phyloP scores from a whole-genome alignment of 169 alveolate species.

The Babesia bovis region DNA sequence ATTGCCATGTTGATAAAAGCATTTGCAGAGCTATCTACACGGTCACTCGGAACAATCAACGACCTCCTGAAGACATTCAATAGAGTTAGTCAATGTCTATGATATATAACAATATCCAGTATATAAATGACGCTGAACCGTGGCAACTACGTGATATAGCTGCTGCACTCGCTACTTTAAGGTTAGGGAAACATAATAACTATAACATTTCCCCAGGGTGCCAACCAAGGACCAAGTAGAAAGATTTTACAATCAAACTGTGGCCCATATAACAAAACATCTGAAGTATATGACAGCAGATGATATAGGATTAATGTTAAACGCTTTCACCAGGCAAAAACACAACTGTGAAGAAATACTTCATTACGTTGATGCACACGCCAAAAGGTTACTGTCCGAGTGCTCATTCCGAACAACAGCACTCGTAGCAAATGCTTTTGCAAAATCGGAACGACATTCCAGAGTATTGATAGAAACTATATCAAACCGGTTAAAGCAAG shows the following conservation, averaged over 20 bases:
- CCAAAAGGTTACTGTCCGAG: constrained; percentile 8
- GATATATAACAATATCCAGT: not conserved
- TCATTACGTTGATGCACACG: constrained; percentile 41
- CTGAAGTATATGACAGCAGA: constrained; percentile 24
- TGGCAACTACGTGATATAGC: constrained; percentile 59
- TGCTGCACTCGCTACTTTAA: constrained; percentile 51
- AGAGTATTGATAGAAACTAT: constrained; percentile 12
- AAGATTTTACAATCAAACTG: constrained; percentile 25
- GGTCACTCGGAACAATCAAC: constrained; percentile 41
- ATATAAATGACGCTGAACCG: constrained; percentile 28
- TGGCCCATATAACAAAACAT: constrained; percentile 35
- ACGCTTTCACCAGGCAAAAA: constrained; percentile 26
- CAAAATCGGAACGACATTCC: constrained; percentile 24
- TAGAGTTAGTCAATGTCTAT: constrained; percentile 19
- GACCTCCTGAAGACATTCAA: constrained; percentile 44
- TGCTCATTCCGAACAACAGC: constrained; percentile 26
- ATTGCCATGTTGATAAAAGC: constrained; percentile 46
- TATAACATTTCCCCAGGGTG: not conserved
- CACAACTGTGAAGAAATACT: constrained; percentile 38
- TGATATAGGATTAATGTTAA: constrained; percentile 43
- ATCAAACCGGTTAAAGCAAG: constrained; percentile 3
- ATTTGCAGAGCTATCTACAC: constrained; percentile 29
- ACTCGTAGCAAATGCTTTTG: constrained; percentile 45
- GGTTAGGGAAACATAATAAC: not conserved
- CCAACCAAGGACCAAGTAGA: constrained; percentile 9